Percentiles rank a stretch among this genome's conserved stretches.
These are phyloP conservation scores for Aspergillus funiculosus DNA, from an alignment of 495 filamentous ascomycete genomes.

Conservation along the genomic window DNA sequence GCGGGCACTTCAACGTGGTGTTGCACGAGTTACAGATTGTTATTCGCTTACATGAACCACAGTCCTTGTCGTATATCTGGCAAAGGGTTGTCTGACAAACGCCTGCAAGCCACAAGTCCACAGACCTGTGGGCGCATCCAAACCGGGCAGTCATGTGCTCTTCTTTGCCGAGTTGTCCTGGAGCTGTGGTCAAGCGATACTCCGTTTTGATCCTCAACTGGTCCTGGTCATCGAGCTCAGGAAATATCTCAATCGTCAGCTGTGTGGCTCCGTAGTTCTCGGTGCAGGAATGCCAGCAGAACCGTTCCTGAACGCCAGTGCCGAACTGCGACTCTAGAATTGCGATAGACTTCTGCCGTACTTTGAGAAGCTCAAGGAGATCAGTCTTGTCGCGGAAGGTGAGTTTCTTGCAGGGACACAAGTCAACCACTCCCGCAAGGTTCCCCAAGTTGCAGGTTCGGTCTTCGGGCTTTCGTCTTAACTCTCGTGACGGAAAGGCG, in stretches of 20 bases:
- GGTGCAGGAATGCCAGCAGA: constrained; percentile 44
- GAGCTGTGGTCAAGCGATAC: constrained; percentile 35
- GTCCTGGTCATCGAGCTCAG: constrained; percentile 32
- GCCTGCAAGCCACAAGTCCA: constrained; percentile 42
- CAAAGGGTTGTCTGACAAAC: constrained; percentile 42
- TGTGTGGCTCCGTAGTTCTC: constrained; percentile 38
- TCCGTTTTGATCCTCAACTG: constrained; percentile 37
- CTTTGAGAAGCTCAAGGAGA: constrained; percentile 30
- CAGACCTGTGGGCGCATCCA: constrained; percentile 43
- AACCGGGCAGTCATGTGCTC: constrained; percentile 42
- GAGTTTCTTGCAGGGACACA: constrained; percentile 45
- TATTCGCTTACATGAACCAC: constrained; percentile 37
- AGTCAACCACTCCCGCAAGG: constrained; percentile 39
- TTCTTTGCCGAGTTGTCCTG: constrained; percentile 40
- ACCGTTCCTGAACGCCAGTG: constrained; percentile 27
- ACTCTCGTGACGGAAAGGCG: constrained; percentile 33
- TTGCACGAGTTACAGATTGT: constrained; percentile 38
- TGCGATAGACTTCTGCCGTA: constrained; percentile 28
- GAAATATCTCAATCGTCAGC: constrained; percentile 35
- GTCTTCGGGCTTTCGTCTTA: constrained; percentile 33
- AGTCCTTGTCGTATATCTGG: constrained; percentile 34
- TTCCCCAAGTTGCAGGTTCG: constrained; percentile 39
- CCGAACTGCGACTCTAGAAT: constrained; percentile 31
- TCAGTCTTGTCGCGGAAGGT: constrained; percentile 42
- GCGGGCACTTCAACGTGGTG: constrained; percentile 34